These are phyloP conservation scores for Phyllosticta paracitricarpa DNA, from an alignment of 2,329 filamentous ascomycete species.

Conservation along the genomic window DNA sequence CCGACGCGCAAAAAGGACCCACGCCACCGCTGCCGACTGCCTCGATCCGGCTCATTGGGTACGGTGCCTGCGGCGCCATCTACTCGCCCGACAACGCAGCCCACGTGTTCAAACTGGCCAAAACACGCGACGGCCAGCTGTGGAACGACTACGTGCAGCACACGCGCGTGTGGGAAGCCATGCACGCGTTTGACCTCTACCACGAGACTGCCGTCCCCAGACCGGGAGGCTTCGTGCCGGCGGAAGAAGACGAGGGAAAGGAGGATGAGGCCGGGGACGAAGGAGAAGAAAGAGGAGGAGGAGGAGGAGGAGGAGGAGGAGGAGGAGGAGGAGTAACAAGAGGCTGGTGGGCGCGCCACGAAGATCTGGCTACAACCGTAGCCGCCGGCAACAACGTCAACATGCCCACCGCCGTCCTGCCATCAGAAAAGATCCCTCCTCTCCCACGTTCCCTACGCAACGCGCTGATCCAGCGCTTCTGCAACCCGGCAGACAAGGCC, in stretches of 20 bases:
- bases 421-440: not conserved
- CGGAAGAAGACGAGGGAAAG: not conserved
- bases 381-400: not conserved
- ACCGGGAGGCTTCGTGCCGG: not conserved
- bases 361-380: not conserved
- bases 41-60: conserved; percentile 2
- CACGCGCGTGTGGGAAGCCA: not conserved
- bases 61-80: conserved; percentile 9
- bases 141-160: conserved; percentile 11
- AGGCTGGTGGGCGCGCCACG: not conserved
- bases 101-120: conserved; percentile 6
- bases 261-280: too few relatives aligned
- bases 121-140: conserved; percentile 3
- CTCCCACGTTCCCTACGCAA: not conserved
- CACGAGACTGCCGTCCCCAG: not conserved
- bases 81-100: conserved; percentile 2
- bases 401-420: not conserved
- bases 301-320: too few relatives aligned
- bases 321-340: not conserved
- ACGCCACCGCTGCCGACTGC: not conserved
- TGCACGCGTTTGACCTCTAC: not conserved
- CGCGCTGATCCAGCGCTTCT: not conserved
- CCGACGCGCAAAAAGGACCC: not conserved
- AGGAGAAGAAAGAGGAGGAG: too few relatives aligned
- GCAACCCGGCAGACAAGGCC: not conserved